These are phyloP conservation scores for Takashimella tepidaria DNA, from an alignment of 1,284 basidiomycete genomes.

Conservation along the genomic window DNA sequence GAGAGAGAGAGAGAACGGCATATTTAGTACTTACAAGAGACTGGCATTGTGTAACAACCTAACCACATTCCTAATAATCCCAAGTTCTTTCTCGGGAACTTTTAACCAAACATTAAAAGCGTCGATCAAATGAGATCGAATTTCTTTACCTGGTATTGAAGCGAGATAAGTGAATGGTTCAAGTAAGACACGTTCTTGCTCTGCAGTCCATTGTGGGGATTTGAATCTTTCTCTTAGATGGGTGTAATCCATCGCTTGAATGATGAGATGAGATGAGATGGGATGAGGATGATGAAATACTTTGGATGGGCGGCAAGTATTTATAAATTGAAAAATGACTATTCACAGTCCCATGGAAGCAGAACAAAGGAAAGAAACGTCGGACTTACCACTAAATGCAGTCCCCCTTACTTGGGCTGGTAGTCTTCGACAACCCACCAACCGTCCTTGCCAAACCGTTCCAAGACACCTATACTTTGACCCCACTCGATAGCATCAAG, in stretches of 20 bases:
- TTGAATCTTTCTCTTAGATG: conserved; percentile 20
- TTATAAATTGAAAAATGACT: too few relatives aligned
- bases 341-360: too few relatives aligned
- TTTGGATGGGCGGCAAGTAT: too few relatives aligned
- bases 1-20: too few relatives aligned
- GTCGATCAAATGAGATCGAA: conserved; percentile 80
- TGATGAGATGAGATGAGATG: too few relatives aligned
- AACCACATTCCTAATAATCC: conserved; percentile 71
- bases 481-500: conserved; percentile 33
- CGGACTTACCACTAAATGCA: too few relatives aligned
- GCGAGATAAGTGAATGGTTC: conserved; percentile 88
- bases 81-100: conserved; percentile 67
- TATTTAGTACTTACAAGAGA: conserved; percentile 69
- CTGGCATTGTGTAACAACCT: conserved; percentile 93
- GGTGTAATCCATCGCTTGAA: conserved; percentile 44
- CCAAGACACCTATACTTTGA: conserved; percentile 16
- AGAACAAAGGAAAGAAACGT: too few relatives aligned
- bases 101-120: conserved; percentile 93
- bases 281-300: too few relatives aligned
- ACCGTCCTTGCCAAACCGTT: conserved; percentile 18
- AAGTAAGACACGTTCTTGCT: conserved; percentile 53
- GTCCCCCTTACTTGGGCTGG: too few relatives aligned
- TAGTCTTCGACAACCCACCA: neutral
- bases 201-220: conserved; percentile 38
- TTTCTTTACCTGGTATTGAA: conserved; percentile 86